Percentiles rank a stretch among this genome's conserved stretches.
Evolutionary conservation across 1,284 basidiomycete genomes (phyloP).

Genomic region (Pulveroboletus sp.): DNA sequence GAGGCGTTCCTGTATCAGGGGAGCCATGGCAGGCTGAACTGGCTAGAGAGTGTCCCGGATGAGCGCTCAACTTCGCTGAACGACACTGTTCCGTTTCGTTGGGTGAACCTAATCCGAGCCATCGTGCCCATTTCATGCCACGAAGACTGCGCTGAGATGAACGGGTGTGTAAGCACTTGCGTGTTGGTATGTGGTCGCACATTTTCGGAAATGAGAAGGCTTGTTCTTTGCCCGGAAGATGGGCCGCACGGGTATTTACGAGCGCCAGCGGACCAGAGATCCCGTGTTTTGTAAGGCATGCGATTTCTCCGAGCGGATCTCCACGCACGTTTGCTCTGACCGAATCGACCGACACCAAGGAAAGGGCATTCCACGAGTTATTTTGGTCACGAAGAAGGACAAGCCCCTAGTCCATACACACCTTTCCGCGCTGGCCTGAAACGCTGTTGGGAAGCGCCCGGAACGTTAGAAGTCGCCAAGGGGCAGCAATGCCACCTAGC

Average conservation of each 20-base stretch:
- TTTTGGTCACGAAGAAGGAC: not conserved
- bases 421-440: slow-evolving; percentile 22
- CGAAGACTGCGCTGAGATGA: slow-evolving; percentile 19
- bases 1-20: slow-evolving; percentile 33
- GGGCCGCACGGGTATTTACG: slow-evolving; percentile 15
- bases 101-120: slow-evolving; percentile 16
- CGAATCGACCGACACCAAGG: not conserved
- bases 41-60: slow-evolving; percentile 28
- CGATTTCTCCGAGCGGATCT: slow-evolving; percentile 6
- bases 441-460: slow-evolving; percentile 1
- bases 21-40: slow-evolving; percentile 23
- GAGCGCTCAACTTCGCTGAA: slow-evolving; percentile 7
- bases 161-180: slow-evolving; percentile 11
- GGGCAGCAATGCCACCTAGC: slow-evolving; percentile 6
- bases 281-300: slow-evolving; percentile 2
- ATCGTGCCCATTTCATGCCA: slow-evolving; percentile 14
- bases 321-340: not conserved
- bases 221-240: slow-evolving; percentile 5
- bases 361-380: not conserved
- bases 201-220: slow-evolving; percentile 27
- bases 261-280: slow-evolving; percentile 14
- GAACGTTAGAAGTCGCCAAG: slow-evolving; percentile 20
- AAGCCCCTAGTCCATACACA: not conserved
- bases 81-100: slow-evolving; percentile 15
- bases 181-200: not conserved